Base-by-base conservation (phyloP, 2,329 filamentous ascomycete genomes). In the Didymella segeticola region DNA sequence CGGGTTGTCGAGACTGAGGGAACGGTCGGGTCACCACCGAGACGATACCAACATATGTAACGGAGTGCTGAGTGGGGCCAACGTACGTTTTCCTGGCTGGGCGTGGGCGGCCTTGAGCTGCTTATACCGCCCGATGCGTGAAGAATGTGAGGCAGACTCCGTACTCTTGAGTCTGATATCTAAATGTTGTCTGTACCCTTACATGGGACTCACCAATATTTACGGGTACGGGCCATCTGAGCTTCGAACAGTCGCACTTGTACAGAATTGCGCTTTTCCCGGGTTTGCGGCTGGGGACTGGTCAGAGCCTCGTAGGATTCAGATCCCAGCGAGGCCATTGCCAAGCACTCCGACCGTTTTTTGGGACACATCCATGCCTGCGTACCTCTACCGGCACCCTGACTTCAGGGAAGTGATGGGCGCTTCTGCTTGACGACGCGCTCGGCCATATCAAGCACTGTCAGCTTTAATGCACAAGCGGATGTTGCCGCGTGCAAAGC, bases 241-340 rank as follows among this genome's bases (percentile, higher is more conserved):
- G 62, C 61, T 61, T 57, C 62, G 66, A 65, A 69, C 60, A 67
- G 56, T 63, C 64, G 65, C 63, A 58, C 53, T 60, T 60, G 51
- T 47, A 47, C 66, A 53, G 53, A 56, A 66, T 63, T 67, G 61
- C 61, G 62, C 58, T 64, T 68, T 71, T 68, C 63, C 71, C 71
- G 68, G 69, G 53, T 71, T 57, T 68, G 66, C 67, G 70, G 69
- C 70, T 70, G 66, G 62, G 64, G 58, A 69, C 58, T 69, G 69
- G 69, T 68, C 64, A 64, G 68, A 71, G 71, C 71, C 67, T 71
- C 64, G 69, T 68, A 70, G 73, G 71, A 75, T 74, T 57, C 43
- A 14, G 30, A 66, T 61, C 71, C 71, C 64, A 60, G 70, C 46
- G 51, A 58, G 55, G 63, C 56, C 61, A 63, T 60, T 63, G 63